Conservation (phyloP, 371 early-diverging fungal species). For the Mortierella sp. region DNA sequence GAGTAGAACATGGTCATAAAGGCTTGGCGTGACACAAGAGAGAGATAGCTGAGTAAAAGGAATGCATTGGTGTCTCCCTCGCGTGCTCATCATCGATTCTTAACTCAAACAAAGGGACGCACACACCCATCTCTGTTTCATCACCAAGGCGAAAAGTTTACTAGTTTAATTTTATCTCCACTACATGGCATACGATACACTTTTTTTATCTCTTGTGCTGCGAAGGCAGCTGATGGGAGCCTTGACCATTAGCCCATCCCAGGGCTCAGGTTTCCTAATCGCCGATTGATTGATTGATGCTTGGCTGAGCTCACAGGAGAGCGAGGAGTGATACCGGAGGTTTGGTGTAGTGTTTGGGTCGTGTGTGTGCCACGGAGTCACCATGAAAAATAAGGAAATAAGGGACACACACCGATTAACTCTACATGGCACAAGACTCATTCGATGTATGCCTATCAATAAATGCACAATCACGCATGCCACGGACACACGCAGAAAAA, state of each 20-base stretch:
- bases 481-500: background rate
- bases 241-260: no score
- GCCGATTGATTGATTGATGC: background rate
- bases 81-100: no score
- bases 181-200: background rate
- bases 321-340: no score
- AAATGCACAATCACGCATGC: background rate
- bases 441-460: background rate
- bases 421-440: background rate
- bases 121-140: background rate
- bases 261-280: no score
- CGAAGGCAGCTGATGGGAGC: background rate
- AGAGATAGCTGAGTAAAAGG: no score
- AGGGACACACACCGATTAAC: background rate
- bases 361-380: constrained; percentile 5
- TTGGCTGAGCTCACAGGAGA: no score
- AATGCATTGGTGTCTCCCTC: no score
- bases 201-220: background rate
- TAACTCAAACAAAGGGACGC: background rate
- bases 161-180: background rate
- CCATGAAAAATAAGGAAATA: background rate
- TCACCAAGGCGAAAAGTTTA: background rate
- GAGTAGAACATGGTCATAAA: no score
- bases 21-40: no score
- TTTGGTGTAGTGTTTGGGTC: constrained; percentile 2